Percentiles rank a stretch among this genome's conserved stretches.
Conservation (phyloP, 257 asterid species). For the Fraxinus excelsior region DNA sequence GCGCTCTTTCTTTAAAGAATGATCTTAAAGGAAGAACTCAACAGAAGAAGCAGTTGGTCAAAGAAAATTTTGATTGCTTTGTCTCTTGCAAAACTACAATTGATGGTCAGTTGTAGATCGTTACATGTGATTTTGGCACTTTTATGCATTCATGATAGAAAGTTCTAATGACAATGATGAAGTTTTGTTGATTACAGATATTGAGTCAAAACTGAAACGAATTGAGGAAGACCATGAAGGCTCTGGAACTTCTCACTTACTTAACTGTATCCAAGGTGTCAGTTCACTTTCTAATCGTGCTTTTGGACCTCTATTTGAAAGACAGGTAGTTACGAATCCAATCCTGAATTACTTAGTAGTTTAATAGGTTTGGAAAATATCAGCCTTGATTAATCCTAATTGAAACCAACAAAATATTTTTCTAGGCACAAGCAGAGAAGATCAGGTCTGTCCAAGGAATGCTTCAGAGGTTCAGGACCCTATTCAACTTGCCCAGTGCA, state of each 20-base stretch:
- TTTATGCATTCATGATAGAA: conserved; percentile 5
- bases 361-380: conserved; percentile 20
- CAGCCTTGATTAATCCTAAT: conserved; percentile 29
- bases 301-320: conserved; percentile 91
- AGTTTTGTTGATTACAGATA: conserved; percentile 56
- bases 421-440: conserved; percentile 96
- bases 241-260: conserved; percentile 82
- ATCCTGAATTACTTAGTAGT: conserved; percentile 22
- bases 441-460: conserved; percentile 97
- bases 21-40: conserved; percentile 95
- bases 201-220: conserved; percentile 91
- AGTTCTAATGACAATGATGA: conserved; percentile 19
- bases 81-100: conserved; percentile 99
- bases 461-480: conserved; percentile 98
- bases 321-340: conserved; percentile 73
- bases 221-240: conserved; percentile 99
- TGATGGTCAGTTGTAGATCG: conserved; percentile 71
- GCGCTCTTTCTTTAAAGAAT: conserved; percentile 77
- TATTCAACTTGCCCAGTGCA: conserved; percentile 94
- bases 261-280: conserved; percentile 81
- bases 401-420: conserved; percentile 22
- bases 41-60: conserved; percentile 95
- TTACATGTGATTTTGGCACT: conserved; percentile 7
- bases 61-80: conserved; percentile 98
- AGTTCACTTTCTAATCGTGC: conserved; percentile 83